phyloP scores from a whole-genome alignment of 495 filamentous ascomycete genomes.

The Podospora pseudopauciseta region DNA sequence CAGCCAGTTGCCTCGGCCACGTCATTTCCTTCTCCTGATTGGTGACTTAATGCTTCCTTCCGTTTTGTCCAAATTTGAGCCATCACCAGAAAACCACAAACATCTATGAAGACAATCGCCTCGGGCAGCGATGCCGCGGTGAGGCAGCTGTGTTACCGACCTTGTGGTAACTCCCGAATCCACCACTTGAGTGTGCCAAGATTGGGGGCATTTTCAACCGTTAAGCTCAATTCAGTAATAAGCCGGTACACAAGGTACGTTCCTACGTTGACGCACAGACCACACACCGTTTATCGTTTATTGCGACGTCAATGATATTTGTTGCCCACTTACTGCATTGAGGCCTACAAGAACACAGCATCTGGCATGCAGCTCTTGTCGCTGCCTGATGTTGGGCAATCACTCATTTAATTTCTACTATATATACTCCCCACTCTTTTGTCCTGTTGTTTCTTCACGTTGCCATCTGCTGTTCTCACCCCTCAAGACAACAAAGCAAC shows the following conservation, averaged over 20 bases:
- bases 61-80: not conserved
- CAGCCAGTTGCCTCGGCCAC: not conserved
- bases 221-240: not conserved
- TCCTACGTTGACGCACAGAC: not conserved
- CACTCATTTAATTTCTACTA: not conserved
- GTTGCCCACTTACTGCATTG: not conserved
- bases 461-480: not conserved
- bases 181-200: not conserved
- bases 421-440: not conserved
- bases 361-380: not conserved
- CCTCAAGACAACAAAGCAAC: not conserved
- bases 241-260: not conserved
- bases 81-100: not conserved
- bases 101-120: not conserved
- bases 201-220: not conserved
- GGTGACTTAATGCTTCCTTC: too few relatives aligned
- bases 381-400: not conserved
- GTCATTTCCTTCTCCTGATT: not conserved
- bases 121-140: not conserved
- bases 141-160: not conserved
- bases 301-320: not conserved
- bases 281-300: not conserved
- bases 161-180: not conserved
- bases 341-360: not conserved
- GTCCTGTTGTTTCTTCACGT: not conserved